Conservation (phyloP, 208 protist genomes). For the Tritrichomonas foetus region DNA sequence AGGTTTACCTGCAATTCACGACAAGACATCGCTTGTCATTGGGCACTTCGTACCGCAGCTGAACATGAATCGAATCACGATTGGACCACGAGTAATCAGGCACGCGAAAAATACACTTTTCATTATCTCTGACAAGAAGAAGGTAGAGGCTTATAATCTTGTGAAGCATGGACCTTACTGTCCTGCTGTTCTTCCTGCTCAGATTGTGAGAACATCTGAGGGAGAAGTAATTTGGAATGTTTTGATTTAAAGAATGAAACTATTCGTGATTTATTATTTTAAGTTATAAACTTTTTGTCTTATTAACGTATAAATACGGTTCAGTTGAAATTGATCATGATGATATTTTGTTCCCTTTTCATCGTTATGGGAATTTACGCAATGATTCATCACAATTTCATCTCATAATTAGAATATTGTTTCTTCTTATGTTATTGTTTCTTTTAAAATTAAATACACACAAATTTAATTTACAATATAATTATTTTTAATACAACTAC, state of each 20-base stretch:
- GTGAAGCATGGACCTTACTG: not conserved
- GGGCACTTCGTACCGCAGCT: not conserved
- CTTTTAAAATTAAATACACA: no score
- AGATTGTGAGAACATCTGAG: not conserved
- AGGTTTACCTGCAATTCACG: not conserved
- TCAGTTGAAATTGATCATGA: no score
- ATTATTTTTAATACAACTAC: no score
- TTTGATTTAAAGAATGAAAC: not conserved
- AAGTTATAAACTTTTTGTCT: no score
- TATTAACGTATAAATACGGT: no score
- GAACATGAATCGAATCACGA: not conserved
- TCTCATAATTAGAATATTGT: no score
- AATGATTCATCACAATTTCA: no score
- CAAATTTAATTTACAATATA: no score
- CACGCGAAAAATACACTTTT: not conserved
- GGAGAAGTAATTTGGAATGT: not conserved
- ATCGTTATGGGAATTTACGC: no score
- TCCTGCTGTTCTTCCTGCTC: not conserved
- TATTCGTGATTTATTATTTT: no score
- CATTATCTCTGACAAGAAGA: not conserved
- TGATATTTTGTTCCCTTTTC: no score
- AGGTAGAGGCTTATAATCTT: not conserved
- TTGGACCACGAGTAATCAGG: not conserved
- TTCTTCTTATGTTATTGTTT: no score
- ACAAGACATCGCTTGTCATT: not conserved